Percentiles rank a stretch among this genome's conserved stretches.
These are phyloP conservation scores for Prunus dulcis DNA, from an alignment of 306 rosid species.

Conservation along the genomic window DNA sequence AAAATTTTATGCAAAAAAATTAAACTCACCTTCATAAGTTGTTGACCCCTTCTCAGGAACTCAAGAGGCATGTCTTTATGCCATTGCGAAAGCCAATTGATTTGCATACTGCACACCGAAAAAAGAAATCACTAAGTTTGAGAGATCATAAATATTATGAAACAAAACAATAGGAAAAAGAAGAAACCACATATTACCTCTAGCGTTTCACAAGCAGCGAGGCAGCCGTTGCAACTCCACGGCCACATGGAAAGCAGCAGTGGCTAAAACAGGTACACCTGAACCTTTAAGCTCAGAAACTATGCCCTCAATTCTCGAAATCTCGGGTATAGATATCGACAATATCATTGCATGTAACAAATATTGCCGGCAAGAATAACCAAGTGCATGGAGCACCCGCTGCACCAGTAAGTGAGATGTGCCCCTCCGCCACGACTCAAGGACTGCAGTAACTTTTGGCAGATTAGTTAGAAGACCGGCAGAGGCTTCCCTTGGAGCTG, in stretches of 20 bases:
- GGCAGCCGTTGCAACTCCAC: constrained; percentile 91
- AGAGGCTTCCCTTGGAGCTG: constrained; percentile 95
- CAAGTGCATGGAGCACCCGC: constrained; percentile 73
- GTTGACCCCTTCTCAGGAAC: constrained; percentile 17
- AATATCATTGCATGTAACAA: constrained; percentile 79
- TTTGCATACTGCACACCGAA: constrained; percentile 24
- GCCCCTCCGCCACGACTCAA: constrained; percentile 72
- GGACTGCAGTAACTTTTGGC: constrained; percentile 59
- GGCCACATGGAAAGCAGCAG: constrained; percentile 69
- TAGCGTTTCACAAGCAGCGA: constrained; percentile 60
- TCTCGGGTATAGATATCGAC: constrained; percentile 72
- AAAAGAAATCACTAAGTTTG: constrained; percentile 9
- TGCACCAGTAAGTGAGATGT: constrained; percentile 48
- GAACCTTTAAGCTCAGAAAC: constrained; percentile 78
- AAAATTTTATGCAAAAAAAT: constrained; percentile 2
- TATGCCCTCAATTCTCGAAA: constrained; percentile 65
- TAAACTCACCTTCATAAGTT: constrained; percentile 29
- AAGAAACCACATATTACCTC: constrained; percentile 24
- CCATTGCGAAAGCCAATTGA: background rate
- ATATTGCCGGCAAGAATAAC: constrained; percentile 87
- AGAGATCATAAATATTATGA: constrained; percentile 7
- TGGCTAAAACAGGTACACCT: constrained; percentile 53
- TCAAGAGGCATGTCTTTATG: constrained; percentile 9
- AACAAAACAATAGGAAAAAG: constrained; percentile 3
- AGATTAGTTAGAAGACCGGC: constrained; percentile 85